These are phyloP conservation scores for Entomortierella beljakovae DNA, from an alignment of 192 early-diverging fungal genomes.

Conservation along the genomic window DNA sequence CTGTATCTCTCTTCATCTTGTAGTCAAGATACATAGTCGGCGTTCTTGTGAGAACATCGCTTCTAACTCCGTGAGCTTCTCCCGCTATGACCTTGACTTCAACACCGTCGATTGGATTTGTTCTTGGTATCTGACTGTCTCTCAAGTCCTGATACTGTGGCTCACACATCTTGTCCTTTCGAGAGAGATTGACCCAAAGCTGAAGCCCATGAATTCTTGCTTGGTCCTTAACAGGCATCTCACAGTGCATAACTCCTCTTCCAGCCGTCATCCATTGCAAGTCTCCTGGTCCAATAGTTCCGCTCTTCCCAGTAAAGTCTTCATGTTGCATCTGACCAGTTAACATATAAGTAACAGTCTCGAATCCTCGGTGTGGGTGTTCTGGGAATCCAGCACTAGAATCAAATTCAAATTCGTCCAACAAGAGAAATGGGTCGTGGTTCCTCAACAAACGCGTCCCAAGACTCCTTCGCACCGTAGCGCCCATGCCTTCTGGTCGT, in stretches of 20 bases:
- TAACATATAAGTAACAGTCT: constrained; percentile 81
- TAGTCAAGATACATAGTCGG: constrained; percentile 88
- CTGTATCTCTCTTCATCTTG: constrained; percentile 67
- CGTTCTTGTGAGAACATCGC: constrained; percentile 77
- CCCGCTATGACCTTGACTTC: constrained; percentile 91
- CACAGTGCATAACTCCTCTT: constrained; percentile 79
- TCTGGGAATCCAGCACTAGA: constrained; percentile 70
- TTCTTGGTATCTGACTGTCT: constrained; percentile 73
- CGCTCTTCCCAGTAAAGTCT: constrained; percentile 82
- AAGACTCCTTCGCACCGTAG: constrained; percentile 82
- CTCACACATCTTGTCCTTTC: constrained; percentile 75
- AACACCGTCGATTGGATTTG: constrained; percentile 60
- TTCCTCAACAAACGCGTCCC: constrained; percentile 72
- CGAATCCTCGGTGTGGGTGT: constrained; percentile 87
- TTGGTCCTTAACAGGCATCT: constrained; percentile 69
- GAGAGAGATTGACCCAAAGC: constrained; percentile 83
- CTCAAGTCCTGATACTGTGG: constrained; percentile 81
- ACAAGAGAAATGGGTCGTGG: constrained; percentile 92
- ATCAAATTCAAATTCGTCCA: constrained; percentile 72
- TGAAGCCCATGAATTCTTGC: constrained; percentile 66
- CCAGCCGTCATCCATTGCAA: constrained; percentile 87
- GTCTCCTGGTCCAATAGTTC: constrained; percentile 72
- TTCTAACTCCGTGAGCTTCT: constrained; percentile 75
- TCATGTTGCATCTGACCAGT: constrained; percentile 78
- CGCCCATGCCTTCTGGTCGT: constrained; percentile 85